Conservation (phyloP, 371 early-diverging fungal species). For the Nematocida sp. region DNA sequence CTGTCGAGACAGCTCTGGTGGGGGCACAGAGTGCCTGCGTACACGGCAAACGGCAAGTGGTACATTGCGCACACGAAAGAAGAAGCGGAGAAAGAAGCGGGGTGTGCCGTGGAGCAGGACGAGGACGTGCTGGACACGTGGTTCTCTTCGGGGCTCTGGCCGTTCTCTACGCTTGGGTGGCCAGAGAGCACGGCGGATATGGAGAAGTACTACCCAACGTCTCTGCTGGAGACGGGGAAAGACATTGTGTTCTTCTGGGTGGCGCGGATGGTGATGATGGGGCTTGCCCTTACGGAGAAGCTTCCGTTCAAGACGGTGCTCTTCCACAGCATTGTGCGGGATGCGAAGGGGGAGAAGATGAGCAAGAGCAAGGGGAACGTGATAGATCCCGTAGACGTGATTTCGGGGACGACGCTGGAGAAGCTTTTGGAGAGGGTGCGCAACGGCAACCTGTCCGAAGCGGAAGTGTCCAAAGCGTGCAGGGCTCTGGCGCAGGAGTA, state of each 20-base stretch:
- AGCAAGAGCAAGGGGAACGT: slow-evolving; percentile 94
- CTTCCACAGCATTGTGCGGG: slow-evolving; percentile 96
- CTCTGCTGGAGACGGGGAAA: slow-evolving; percentile 90
- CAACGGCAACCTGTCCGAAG: slow-evolving; percentile 76
- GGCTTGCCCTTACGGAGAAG: slow-evolving; percentile 81
- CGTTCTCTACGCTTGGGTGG: slow-evolving; percentile 93
- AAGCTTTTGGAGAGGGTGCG: slow-evolving; percentile 71
- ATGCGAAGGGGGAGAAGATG: slow-evolving; percentile 99
- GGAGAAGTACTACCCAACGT: slow-evolving; percentile 78
- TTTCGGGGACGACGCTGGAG: slow-evolving; percentile 77
- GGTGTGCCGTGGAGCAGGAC: slow-evolving; percentile 69
- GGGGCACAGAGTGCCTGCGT: slow-evolving; percentile 97
- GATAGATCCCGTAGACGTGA: slow-evolving; percentile 93
- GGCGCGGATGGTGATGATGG: slow-evolving; percentile 97
- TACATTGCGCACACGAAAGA: slow-evolving; percentile 74
- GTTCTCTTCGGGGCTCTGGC: slow-evolving; percentile 98
- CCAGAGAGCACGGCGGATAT: slow-evolving; percentile 70
- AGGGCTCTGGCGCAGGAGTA: slow-evolving; percentile 73
- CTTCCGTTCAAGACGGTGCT: slow-evolving; percentile 79
- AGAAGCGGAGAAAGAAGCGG: slow-evolving; percentile 67
- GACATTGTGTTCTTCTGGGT: slow-evolving; percentile 99
- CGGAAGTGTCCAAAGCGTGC: slow-evolving; percentile 73
- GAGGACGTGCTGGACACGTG: slow-evolving; percentile 97
- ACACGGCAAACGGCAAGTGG: slow-evolving; percentile 75
- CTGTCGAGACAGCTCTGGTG: slow-evolving; percentile 96